Conservation (phyloP, 1,139 yeast genomes). For the Saccharomycopsis crataegensis region DNA sequence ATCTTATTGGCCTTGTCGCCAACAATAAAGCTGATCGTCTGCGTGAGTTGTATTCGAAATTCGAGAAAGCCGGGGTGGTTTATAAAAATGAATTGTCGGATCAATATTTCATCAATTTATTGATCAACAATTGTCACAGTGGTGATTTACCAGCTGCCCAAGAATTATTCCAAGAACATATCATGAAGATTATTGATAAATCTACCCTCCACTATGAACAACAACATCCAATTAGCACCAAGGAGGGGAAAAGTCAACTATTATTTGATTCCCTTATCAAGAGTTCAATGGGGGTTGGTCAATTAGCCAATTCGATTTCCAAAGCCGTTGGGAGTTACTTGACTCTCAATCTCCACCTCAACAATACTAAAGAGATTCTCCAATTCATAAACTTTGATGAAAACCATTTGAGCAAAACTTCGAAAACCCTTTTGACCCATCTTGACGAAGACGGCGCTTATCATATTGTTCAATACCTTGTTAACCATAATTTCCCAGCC, state of each 20-base stretch:
- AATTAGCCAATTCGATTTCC: too few relatives aligned
- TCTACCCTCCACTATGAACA: too few relatives aligned
- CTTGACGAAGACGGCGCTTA: slow-evolving; percentile 4
- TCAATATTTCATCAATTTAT: slow-evolving; percentile 10
- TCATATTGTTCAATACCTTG: slow-evolving; percentile 2
- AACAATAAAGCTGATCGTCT: slow-evolving; percentile 5
- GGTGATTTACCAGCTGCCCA: slow-evolving; percentile 2
- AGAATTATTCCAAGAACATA: background rate
- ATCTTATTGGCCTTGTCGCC: slow-evolving; percentile 11
- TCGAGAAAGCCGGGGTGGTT: slow-evolving; percentile 9
- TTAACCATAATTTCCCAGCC: background rate
- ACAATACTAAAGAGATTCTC: background rate
- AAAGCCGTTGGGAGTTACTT: background rate
- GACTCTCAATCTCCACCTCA: background rate
- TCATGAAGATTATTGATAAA: too few relatives aligned
- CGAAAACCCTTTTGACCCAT: background rate
- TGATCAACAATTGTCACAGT: slow-evolving; percentile 8
- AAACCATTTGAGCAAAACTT: background rate
- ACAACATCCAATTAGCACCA: too few relatives aligned
- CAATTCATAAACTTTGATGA: background rate
- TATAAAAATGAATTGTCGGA: background rate
- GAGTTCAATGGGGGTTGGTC: too few relatives aligned
- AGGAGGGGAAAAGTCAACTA: too few relatives aligned
- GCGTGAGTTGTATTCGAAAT: slow-evolving; percentile 13
- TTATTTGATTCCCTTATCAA: too few relatives aligned